phyloP scores from a whole-genome alignment of 495 filamentous ascomycete genomes.

The Aspergillus wentii region DNA sequence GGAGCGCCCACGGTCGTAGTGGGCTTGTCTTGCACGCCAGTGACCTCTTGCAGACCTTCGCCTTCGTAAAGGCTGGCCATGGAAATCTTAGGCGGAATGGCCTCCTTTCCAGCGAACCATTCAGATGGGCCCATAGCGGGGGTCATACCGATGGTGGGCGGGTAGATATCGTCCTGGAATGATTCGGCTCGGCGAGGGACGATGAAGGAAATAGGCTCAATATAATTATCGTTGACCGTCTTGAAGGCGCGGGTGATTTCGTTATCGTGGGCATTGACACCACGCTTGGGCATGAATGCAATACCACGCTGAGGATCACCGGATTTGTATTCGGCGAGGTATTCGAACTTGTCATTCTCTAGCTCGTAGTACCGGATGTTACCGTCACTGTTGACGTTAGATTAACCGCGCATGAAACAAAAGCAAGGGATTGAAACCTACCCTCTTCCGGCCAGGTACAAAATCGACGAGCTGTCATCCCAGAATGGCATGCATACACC shows the following conservation, averaged over 20 bases:
- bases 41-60: conserved; percentile 66
- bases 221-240: conserved; percentile 88
- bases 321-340: conserved; percentile 92
- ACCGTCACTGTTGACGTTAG: conserved; percentile 63
- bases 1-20: conserved; percentile 35
- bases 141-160: conserved; percentile 70
- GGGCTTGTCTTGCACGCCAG: conserved; percentile 62
- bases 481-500: conserved; percentile 99
- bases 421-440: conserved; percentile 45
- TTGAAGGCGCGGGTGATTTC: conserved; percentile 95
- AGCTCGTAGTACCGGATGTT: conserved; percentile 99
- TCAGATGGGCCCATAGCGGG: conserved; percentile 74
- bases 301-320: conserved; percentile 89
- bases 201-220: conserved; percentile 96
- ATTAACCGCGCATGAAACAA: conserved; percentile 1
- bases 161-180: conserved; percentile 97
- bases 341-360: conserved; percentile 96
- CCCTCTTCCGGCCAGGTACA: conserved; percentile 96
- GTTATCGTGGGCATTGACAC: conserved; percentile 93
- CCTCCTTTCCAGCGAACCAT: conserved; percentile 83
- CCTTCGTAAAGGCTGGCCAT: conserved; percentile 89
- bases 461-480: conserved; percentile 89
- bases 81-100: conserved; percentile 82
- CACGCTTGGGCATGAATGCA: conserved; percentile 92
- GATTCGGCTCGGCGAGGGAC: conserved; percentile 92